Evolutionary conservation across 345 rosid species (phyloP).

Genomic region (Diplotaxis tenuifolia): DNA sequence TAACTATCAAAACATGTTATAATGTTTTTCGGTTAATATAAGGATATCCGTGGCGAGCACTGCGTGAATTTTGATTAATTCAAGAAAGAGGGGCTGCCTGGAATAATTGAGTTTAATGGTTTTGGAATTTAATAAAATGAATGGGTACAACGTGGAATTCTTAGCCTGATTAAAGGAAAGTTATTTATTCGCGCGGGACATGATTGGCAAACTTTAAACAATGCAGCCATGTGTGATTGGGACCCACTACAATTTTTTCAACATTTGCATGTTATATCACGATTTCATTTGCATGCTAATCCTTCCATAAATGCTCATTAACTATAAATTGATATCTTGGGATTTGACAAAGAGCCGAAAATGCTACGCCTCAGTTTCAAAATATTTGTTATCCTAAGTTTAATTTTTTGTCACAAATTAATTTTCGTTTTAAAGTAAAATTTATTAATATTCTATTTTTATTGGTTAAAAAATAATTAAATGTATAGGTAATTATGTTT

Average conservation of each 20-base stretch:
- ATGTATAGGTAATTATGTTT: no score
- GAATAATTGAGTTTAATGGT: slow-evolving; percentile 22
- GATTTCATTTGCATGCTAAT: slow-evolving; percentile 21
- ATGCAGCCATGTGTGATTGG: slow-evolving; percentile 27
- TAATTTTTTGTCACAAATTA: no score
- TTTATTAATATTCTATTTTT: no score
- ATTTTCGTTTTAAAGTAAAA: no score
- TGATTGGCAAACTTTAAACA: slow-evolving; percentile 17
- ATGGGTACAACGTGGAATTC: slow-evolving; percentile 30
- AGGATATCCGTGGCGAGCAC: neutral
- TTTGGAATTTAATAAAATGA: slow-evolving; percentile 28
- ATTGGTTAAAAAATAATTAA: no score
- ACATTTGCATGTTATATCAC: slow-evolving; percentile 19
- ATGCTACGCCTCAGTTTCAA: no score
- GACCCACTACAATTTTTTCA: slow-evolving; percentile 17
- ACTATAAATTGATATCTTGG: neutral
- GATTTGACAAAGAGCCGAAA: slow-evolving; percentile 14
- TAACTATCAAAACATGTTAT: no score
- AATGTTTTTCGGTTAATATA: no score
- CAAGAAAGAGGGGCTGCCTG: slow-evolving; percentile 23
- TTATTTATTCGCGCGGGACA: slow-evolving; percentile 28
- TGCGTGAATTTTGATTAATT: slow-evolving; percentile 10
- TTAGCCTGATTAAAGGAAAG: neutral
- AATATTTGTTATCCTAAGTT: no score
- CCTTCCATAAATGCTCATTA: slow-evolving; percentile 24